phyloP scores from a whole-genome alignment of 306 rosid genomes.

The Oemleria cerasiformis region DNA sequence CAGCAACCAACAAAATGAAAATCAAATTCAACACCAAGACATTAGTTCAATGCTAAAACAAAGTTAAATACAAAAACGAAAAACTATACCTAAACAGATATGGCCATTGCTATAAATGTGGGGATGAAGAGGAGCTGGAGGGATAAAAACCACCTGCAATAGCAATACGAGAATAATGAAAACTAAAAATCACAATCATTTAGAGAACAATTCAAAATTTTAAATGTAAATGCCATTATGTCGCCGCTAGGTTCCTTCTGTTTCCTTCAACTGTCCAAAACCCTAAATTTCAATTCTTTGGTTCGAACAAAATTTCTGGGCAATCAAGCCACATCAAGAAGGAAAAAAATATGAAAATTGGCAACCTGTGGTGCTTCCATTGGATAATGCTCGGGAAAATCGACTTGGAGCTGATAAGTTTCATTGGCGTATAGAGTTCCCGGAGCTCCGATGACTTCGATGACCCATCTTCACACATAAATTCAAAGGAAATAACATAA shows the following conservation, averaged over 20 bases:
- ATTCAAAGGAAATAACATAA: background rate
- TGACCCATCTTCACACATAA: constrained; percentile 60
- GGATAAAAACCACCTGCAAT: constrained; percentile 71
- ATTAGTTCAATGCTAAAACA: background rate
- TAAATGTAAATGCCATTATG: background rate
- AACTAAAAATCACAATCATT: background rate
- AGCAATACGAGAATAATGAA: background rate
- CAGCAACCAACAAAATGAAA: background rate
- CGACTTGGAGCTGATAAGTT: constrained; percentile 88
- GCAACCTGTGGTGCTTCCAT: constrained; percentile 97
- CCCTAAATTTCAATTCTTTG: no score
- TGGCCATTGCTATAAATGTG: constrained; percentile 98
- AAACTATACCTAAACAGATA: constrained; percentile 79
- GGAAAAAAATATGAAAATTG: background rate
- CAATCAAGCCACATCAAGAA: background rate
- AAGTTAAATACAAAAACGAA: background rate
- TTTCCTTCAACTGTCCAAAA: background rate
- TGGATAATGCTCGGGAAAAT: constrained; percentile 92
- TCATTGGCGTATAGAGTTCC: constrained; percentile 85
- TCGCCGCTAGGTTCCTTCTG: background rate
- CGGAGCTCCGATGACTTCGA: constrained; percentile 89
- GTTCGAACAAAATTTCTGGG: background rate
- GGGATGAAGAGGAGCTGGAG: constrained; percentile 93
- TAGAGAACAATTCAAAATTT: background rate
- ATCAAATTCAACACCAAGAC: background rate